Evolutionary conservation across 768 basidiomycete species (phyloP), one percentile per base, ranked within the genome.

Genomic region (Boletus subparvulus): DNA sequence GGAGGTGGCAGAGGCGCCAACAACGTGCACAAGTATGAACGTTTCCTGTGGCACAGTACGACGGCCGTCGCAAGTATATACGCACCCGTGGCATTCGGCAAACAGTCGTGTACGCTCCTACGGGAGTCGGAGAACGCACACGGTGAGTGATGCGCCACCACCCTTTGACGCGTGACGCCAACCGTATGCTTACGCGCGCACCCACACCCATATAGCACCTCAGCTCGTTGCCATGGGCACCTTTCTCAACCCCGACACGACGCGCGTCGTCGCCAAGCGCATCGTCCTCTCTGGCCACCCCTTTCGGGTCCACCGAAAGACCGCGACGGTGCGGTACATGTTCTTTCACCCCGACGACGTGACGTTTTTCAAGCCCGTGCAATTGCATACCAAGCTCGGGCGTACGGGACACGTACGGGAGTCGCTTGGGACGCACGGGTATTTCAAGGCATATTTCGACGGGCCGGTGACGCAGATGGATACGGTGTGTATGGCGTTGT

Each of bases 251-350:
- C 84, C 94, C 3, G 94, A 98, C 72, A 92, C 96, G 36, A 94
- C 92, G 1, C 85, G 96, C 24, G 81, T 98, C 68, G 82, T 94
- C 57, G 87, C 93, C 44, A 99, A 99, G 73, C 87, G 96, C n/a
- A 83, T 96, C 72, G 82, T 98, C 60, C 79, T 99, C 43, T 94
- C 96, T 3, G 96, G 96, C 0, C 94, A 97, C 73, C 96, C 96
- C 1, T 91, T 94, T 84, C 95, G 94, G 67, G 87, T 98, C 2
- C 95, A 98, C 80, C 93, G 94, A 70, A 94, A 93, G 78, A 93
- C 92, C 6, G 96, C 95, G 3, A 98, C 96, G 7, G 87, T 99
- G 64, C 87, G 96, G 53, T 98, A 98, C 78, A 92, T 99, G 92
- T 98, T 98, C 78, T 98, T 99, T 82, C 88, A 95, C 72, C 65